Evolutionary conservation across 805 yeast species (phyloP).

Genomic region (Pichia gijzeniarum): DNA sequence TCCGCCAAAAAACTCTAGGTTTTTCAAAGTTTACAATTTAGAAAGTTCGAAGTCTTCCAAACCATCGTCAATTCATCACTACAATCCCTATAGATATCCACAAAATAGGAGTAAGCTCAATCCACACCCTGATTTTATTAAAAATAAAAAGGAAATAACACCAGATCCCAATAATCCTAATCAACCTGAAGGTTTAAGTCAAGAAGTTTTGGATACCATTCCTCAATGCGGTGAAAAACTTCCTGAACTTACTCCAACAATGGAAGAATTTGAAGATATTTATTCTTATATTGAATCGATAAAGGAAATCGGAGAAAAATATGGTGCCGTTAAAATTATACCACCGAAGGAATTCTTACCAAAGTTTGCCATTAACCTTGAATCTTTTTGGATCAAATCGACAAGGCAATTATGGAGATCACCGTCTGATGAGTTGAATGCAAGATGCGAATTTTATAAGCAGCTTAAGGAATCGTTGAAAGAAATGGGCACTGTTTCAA

Average conservation of each 20-base stretch:
- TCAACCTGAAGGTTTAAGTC: neutral
- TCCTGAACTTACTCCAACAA: conserved; percentile 56
- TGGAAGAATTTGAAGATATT: conserved; percentile 57
- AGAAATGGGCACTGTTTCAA: conserved; percentile 11
- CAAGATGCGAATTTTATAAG: conserved; percentile 42
- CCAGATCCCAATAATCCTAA: neutral
- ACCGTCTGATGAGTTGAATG: conserved; percentile 35
- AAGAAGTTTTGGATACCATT: neutral
- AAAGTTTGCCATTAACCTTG: conserved; percentile 35
- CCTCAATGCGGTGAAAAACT: conserved; percentile 12
- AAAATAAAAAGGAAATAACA: conserved; percentile 13
- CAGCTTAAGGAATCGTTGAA: conserved; percentile 35
- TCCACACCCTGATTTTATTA: conserved; percentile 35
- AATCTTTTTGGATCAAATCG: conserved; percentile 46
- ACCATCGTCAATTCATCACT: conserved; percentile 26
- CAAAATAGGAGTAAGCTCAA: conserved; percentile 39
- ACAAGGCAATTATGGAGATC: conserved; percentile 43
- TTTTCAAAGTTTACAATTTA: conserved; percentile 18
- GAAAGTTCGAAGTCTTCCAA: conserved; percentile 11
- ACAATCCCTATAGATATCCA: conserved; percentile 41
- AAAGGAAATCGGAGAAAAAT: conserved; percentile 43
- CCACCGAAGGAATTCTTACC: conserved; percentile 40
- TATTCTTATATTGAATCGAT: conserved; percentile 54
- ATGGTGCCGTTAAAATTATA: conserved; percentile 71
- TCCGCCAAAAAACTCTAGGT: conserved; percentile 27